Conservation (phyloP, 2,329 filamentous ascomycete genomes). For the Podosphaera xanthii region DNA sequence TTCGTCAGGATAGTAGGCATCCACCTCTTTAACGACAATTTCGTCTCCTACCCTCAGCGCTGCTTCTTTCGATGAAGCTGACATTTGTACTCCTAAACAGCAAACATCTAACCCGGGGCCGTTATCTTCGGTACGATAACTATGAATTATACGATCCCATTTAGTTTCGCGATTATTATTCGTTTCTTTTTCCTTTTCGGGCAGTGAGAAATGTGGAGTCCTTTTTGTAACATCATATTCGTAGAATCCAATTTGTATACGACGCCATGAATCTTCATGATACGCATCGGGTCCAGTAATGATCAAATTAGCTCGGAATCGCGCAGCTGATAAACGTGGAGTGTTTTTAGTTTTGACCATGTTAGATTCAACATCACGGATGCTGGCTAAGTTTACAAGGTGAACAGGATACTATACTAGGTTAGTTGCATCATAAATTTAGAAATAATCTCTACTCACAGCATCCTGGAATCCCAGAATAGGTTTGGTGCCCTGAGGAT, state of each 20-base stretch:
- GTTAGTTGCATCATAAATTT: constrained; percentile 5
- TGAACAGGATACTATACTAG: constrained; percentile 43
- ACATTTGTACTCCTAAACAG: constrained; percentile 44
- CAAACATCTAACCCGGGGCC: constrained; percentile 29
- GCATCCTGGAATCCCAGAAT: constrained; percentile 47
- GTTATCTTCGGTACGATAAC: constrained; percentile 34
- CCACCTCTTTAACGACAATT: constrained; percentile 23
- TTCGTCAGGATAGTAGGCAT: neutral
- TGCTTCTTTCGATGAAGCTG: constrained; percentile 25
- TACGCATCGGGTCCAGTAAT: constrained; percentile 39
- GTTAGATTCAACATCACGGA: constrained; percentile 34
- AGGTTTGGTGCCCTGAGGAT: constrained; percentile 38
- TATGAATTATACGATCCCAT: constrained; percentile 34
- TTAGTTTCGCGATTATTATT: constrained; percentile 20
- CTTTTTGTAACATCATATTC: constrained; percentile 39
- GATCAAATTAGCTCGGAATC: constrained; percentile 54
- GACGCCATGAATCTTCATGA: constrained; percentile 48
- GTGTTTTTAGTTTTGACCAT: constrained; percentile 27
- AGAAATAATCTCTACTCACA: constrained; percentile 22
- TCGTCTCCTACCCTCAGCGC: constrained; percentile 33
- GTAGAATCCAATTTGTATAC: constrained; percentile 27
- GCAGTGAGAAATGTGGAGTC: constrained; percentile 35
- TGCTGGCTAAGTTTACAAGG: constrained; percentile 39
- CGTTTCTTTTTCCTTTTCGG: constrained; percentile 16
- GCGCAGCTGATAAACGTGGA: constrained; percentile 31